phyloP scores from a whole-genome alignment of 129 eudicot genomes.

The Kitagawia praeruptora region DNA sequence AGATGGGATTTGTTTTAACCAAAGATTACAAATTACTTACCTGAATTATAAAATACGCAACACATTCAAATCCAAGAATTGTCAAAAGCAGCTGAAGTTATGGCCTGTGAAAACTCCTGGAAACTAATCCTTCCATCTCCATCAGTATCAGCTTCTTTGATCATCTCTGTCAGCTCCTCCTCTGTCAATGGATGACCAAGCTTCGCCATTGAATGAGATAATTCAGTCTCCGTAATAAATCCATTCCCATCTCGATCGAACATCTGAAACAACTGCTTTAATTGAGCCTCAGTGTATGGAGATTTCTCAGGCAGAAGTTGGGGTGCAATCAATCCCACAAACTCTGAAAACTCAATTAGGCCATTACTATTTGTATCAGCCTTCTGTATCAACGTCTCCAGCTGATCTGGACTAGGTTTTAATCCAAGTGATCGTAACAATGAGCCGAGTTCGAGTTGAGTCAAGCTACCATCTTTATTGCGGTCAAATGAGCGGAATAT shows the following conservation, averaged over 20 bases:
- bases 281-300: slow-evolving; percentile 82
- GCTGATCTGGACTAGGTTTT: slow-evolving; percentile 83
- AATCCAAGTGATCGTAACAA: slow-evolving; percentile 73
- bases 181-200: slow-evolving; percentile 88
- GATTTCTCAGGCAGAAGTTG: slow-evolving; percentile 79
- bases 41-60: background rate
- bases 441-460: slow-evolving; percentile 91
- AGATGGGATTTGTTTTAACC: background rate
- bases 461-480: slow-evolving; percentile 91
- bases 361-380: slow-evolving; percentile 92
- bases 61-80: slow-evolving; percentile 56
- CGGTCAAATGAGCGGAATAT: slow-evolving; percentile 88
- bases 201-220: slow-evolving; percentile 90
- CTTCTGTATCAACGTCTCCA: slow-evolving; percentile 71
- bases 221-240: slow-evolving; percentile 75
- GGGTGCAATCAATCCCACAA: slow-evolving; percentile 78
- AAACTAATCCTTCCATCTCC: slow-evolving; percentile 92
- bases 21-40: background rate
- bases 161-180: slow-evolving; percentile 92
- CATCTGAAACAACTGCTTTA: slow-evolving; percentile 72
- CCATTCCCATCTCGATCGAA: slow-evolving; percentile 94
- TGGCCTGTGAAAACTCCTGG: slow-evolving; percentile 79
- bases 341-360: slow-evolving; percentile 80
- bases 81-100: slow-evolving; percentile 90
- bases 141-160: slow-evolving; percentile 80